Base-by-base conservation (phyloP, 441 rosid genomes). In the Populus trichocarpa region DNA sequence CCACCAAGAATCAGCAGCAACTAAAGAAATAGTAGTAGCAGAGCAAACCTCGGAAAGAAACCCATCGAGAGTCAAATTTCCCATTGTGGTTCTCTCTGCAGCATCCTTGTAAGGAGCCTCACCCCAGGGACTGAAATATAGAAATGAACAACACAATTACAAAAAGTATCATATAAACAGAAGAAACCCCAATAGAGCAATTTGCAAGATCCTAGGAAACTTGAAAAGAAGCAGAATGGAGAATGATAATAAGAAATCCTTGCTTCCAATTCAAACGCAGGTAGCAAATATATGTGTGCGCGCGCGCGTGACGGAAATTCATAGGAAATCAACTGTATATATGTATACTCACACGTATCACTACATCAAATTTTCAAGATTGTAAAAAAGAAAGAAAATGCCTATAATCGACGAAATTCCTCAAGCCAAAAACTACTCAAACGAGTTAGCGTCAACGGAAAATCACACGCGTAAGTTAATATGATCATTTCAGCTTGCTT, bases 351-450 rank as follows among this genome's bases (percentile, higher is more conserved):
- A 30, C 32, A 30, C 32, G 3, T 30, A 30, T 30, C 32, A 30
- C 32, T 6, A 66, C 46, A 26, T 16, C 16, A 11, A 16, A 63
- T 13, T 38, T n/a, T 71, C 32, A 64, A 68, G 0, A 65, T 3
- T 1, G 32, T 65, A 23, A 3, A 8, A 72, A 30, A 4, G 32
- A 20, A n/a, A 30, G n/a, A 36, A 33, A 74, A 77, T 77, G 90
- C 93, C 93, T 92, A 90, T 81, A 92, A 81, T 72, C 82, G 84
- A 67, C 95, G 92, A 78, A 95, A 90, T 75, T 91, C 92, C 46
- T 92, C 97, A 75, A 92, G 94, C 99, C 97, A 92, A 84, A 88
- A 87, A 61, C 82, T 79, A 80, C 86, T 86, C 82, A 92, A 77
- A 75, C 91, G 89, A 32, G 72, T 83, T 68, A 93, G 85, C 13